A percentile compares a stretch with the other conserved stretches of the same genome.
Evolutionary conservation across 2,329 filamentous ascomycete genomes (phyloP).

Genomic region (Cladosporium sphaerospermum): DNA sequence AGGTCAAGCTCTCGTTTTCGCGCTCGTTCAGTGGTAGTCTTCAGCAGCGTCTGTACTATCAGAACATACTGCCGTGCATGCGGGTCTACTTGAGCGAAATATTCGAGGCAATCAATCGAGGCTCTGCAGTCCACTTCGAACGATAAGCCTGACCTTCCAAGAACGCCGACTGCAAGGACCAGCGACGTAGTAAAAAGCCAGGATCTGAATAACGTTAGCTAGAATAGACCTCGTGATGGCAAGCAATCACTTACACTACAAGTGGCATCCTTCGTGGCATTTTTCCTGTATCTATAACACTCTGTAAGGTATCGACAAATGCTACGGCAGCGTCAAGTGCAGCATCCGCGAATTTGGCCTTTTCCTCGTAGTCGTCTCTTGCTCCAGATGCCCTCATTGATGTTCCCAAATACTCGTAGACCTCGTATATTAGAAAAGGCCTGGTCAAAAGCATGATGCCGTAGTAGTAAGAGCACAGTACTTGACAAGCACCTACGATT

Average conservation of each 20-base stretch:
- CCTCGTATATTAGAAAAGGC: constrained; percentile 48
- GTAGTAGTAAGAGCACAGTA: constrained; percentile 48
- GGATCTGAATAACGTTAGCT: constrained; percentile 13
- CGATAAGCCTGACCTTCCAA: constrained; percentile 22
- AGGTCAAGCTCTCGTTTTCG: constrained; percentile 19
- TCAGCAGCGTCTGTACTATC: constrained; percentile 22
- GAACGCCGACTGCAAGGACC: constrained; percentile 23
- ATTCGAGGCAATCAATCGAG: constrained; percentile 20
- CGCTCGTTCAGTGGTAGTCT: constrained; percentile 18
- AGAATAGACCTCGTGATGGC: neutral
- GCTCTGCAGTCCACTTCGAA: constrained; percentile 20
- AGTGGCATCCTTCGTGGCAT: constrained; percentile 20
- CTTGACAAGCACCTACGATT: constrained; percentile 43
- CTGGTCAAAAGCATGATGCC: constrained; percentile 48
- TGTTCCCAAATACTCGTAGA: constrained; percentile 34
- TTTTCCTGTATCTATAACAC: constrained; percentile 14
- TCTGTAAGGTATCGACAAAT: constrained; percentile 21
- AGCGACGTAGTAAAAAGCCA: constrained; percentile 28
- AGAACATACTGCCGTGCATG: constrained; percentile 26
- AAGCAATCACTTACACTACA: constrained; percentile 18
- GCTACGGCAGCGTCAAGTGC: constrained; percentile 25
- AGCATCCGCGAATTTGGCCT: constrained; percentile 25
- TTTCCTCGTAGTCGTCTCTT: constrained; percentile 18
- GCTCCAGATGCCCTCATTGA: constrained; percentile 14
- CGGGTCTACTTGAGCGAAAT: constrained; percentile 24